These are phyloP conservation scores for Fusarium neocosmosporiellum DNA, from an alignment of 2,329 filamentous ascomycete species.

Conservation along the genomic window DNA sequence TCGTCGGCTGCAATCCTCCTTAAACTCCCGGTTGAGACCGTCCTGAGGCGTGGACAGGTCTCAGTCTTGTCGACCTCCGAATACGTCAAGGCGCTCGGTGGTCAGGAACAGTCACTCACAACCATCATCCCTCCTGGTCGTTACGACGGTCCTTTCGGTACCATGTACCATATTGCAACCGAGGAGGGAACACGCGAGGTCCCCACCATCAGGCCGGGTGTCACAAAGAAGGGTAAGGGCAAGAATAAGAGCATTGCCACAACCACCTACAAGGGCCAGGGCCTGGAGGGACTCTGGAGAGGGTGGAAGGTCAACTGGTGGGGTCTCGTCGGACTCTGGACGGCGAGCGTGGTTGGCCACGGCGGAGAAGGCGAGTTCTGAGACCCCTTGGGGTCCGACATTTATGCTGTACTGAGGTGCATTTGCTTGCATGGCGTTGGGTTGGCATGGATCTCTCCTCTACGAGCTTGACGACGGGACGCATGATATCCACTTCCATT, in stretches of 20 bases:
- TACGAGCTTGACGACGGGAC: constrained; percentile 54
- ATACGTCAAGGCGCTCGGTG: constrained; percentile 62
- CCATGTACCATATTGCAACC: constrained; percentile 86
- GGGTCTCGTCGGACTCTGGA: constrained; percentile 80
- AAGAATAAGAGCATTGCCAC: constrained; percentile 46
- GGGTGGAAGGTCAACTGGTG: constrained; percentile 84
- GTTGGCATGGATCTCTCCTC: constrained; percentile 50
- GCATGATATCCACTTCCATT: constrained; percentile 55
- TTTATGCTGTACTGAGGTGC: constrained; percentile 38
- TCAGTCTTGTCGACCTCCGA: constrained; percentile 70
- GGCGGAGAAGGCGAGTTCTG: constrained; percentile 72
- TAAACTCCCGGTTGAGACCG: constrained; percentile 91
- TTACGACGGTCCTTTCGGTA: constrained; percentile 89
- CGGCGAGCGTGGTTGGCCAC: constrained; percentile 71
- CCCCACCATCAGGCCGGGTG: constrained; percentile 45
- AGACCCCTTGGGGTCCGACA: constrained; percentile 28
- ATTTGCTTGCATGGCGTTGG: constrained; percentile 51
- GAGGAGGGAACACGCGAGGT: constrained; percentile 79
- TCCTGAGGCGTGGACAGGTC: constrained; percentile 89
- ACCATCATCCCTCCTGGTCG: constrained; percentile 84
- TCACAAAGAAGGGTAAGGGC: constrained; percentile 47
- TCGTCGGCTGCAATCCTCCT: constrained; percentile 84
- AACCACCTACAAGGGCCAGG: constrained; percentile 70
- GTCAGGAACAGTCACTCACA: constrained; percentile 61
- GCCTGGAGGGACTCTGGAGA: constrained; percentile 74